Base-by-base conservation (phyloP, 2,329 filamentous ascomycete species). In the Colletotrichum tanaceti region DNA sequence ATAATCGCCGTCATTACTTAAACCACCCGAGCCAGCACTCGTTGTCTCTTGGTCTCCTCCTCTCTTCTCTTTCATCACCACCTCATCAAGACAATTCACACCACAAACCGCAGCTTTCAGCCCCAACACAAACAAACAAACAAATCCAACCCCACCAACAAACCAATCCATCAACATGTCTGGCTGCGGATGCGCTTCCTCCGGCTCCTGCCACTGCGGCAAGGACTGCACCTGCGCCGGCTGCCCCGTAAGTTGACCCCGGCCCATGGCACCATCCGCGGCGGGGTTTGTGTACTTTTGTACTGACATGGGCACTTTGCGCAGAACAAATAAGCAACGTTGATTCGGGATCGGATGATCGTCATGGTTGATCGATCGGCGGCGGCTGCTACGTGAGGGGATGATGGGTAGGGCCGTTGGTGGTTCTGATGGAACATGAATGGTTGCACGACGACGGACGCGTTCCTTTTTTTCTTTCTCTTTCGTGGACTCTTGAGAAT, bases 161-260 rank as follows among this genome's bases (percentile, higher is more conserved):
- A 24, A 63, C 53, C 57, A 68, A 70, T 58, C 54, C 52, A 69
- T 76, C 75, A 82, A 69, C 73, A 83, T 83, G 81, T 75, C 75
- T 75, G 79, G 77, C 74, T 83, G 80, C 72, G 80, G 80, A 74
- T 83, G 81, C 71, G 73, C 79, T 72, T 73, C 77, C 59, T 78
- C 79, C 70, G 81, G 81, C 72, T 73, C 78, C 61, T 83, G 81
- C 75, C 73, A 75, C 74, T 83, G 81, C 75, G 81, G 81, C 73
- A 74, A 76, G 38, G 49, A 71, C 76, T 83, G 81, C 80, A 78
- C 80, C 71, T 83, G 81, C 72, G 71, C 75, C 54, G 76, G 75
- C 74, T 83, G 81, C 79, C 80, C 81, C 72, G 81, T 83, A 79
- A 74, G 80, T 77, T 50, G 62, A 4, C 68, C 49, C n/a, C 35